phyloP scores from a whole-genome alignment of 192 early-diverging fungal genomes.

The Podochytrium sp. region DNA sequence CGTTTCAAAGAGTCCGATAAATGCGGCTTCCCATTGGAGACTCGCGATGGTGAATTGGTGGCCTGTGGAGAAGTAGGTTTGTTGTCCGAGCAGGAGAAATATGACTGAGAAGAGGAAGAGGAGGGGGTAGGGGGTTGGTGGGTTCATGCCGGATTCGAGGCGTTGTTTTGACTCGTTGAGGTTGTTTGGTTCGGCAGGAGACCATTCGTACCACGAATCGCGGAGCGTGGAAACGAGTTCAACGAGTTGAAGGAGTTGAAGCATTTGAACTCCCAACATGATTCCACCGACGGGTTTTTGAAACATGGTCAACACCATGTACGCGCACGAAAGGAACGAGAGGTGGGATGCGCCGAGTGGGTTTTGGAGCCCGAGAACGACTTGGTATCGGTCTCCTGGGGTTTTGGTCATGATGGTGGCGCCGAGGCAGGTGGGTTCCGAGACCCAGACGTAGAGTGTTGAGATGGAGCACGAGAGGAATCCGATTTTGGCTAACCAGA shows the following conservation, averaged over 20 bases:
- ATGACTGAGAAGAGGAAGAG: slow-evolving; percentile 53
- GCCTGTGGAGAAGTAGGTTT: slow-evolving; percentile 85
- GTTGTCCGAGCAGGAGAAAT: slow-evolving; percentile 47
- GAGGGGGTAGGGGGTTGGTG: slow-evolving; percentile 23
- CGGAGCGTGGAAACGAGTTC: slow-evolving; percentile 42
- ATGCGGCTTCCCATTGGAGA: slow-evolving; percentile 90
- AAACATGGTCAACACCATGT: slow-evolving; percentile 65
- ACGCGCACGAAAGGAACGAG: slow-evolving; percentile 54
- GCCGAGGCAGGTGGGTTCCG: slow-evolving; percentile 42
- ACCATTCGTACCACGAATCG: slow-evolving; percentile 9
- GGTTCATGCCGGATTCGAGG: neutral
- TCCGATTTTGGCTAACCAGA: slow-evolving; percentile 42
- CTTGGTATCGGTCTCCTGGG: neutral
- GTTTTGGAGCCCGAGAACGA: slow-evolving; percentile 63
- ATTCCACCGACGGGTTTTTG: slow-evolving; percentile 84
- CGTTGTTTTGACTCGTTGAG: neutral
- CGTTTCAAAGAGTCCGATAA: slow-evolving; percentile 80
- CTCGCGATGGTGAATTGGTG: slow-evolving; percentile 89
- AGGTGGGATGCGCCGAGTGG: slow-evolving; percentile 73
- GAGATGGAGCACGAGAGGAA: slow-evolving; percentile 24
- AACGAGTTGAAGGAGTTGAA: slow-evolving; percentile 42
- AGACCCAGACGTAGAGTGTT: slow-evolving; percentile 39
- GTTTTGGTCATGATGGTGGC: slow-evolving; percentile 9
- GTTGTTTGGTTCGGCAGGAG: neutral
- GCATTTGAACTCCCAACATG: slow-evolving; percentile 40